These are phyloP conservation scores for Backusella tuberculispora DNA, from an alignment of 192 early-diverging fungal genomes.

Conservation along the genomic window DNA sequence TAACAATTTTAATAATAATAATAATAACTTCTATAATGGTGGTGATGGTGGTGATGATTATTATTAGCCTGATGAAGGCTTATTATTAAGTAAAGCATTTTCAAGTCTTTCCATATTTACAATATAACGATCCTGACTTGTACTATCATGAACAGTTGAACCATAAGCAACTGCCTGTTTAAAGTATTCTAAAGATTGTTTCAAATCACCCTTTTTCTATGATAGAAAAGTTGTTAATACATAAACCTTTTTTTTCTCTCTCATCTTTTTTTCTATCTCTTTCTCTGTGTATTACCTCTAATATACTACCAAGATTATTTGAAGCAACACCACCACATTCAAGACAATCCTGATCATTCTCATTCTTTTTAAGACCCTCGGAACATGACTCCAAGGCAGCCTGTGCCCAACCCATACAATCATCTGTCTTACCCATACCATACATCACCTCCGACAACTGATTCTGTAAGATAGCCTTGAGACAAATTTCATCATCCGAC, in stretches of 20 bases:
- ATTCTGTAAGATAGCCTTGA: constrained; percentile 53
- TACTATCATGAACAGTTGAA: constrained; percentile 42
- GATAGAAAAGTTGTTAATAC: neutral
- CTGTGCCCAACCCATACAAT: constrained; percentile 62
- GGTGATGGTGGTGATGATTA: neutral
- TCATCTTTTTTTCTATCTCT: neutral
- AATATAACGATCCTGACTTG: constrained; percentile 26
- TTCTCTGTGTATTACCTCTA: too few species aligned
- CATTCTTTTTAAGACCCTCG: constrained; percentile 26
- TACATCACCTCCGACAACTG: constrained; percentile 58
- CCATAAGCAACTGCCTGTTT: constrained; percentile 45
- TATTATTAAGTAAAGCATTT: neutral
- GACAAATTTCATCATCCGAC: constrained; percentile 44
- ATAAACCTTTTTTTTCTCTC: neutral
- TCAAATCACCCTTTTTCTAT: constrained; percentile 49
- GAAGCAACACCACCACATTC: constrained; percentile 59
- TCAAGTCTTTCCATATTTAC: constrained; percentile 27
- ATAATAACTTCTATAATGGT: too few species aligned
- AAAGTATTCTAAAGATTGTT: constrained; percentile 44
- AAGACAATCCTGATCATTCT: constrained; percentile 45
- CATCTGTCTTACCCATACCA: constrained; percentile 49
- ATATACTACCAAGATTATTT: constrained; percentile 53
- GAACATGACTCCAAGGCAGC: constrained; percentile 50
- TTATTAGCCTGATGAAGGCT: too few species aligned
- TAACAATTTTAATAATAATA: too few species aligned